Evolutionary conservation across 352 stramenopile species (phyloP), one percentile per base, ranked within the genome.

Genomic region (Phytophthora cryptogea): DNA sequence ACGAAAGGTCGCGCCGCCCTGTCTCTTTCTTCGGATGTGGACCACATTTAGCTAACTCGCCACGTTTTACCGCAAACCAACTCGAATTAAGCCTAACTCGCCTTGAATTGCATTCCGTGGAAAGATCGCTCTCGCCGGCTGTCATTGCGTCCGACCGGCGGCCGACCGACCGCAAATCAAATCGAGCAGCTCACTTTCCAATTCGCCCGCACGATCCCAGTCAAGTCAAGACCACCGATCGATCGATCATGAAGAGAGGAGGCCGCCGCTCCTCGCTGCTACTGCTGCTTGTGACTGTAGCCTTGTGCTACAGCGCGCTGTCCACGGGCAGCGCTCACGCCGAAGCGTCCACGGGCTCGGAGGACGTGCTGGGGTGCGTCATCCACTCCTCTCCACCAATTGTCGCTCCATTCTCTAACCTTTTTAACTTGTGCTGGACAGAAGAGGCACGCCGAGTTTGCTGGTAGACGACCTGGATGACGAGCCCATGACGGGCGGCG

Each of bases 391-490:
- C 23, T 48, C 32, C 11, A 8, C 4, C 11, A 42, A 16, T 53
- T 40, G 13, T n/a, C 36, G 26, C 39, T 14, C 13, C 32, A 8
- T 16, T 32, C 17, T 42, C 17, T 63, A 26, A 46, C 37, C 7
- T 17, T 40, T 10, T 35, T 36, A 47, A 43, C 31, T 20, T 68
- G 4, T 27, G 20, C 47, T 23, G 16, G 40, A 52, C 27, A 78
- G 70, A 62, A 70, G 61, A 54, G 72, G 52, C 36, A 53, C 70
- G 58, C 65, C 68, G 57, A 63, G 27, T 49, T 48, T 83, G 54
- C 59, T 68, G 40, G 61, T 83, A 36, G 66, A 88, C 33, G 76
- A 83, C 16, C 61, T 89, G 33, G 59, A 83, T 11, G 66, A 76
- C 26, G 50, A 68, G 52, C 69, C 70, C n/a, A 31, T 80, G 35